Percentiles rank a stretch among this genome's conserved stretches.
phyloP scores from a whole-genome alignment of 192 early-diverging fungal species.

The Irineochytrium annulatum region DNA sequence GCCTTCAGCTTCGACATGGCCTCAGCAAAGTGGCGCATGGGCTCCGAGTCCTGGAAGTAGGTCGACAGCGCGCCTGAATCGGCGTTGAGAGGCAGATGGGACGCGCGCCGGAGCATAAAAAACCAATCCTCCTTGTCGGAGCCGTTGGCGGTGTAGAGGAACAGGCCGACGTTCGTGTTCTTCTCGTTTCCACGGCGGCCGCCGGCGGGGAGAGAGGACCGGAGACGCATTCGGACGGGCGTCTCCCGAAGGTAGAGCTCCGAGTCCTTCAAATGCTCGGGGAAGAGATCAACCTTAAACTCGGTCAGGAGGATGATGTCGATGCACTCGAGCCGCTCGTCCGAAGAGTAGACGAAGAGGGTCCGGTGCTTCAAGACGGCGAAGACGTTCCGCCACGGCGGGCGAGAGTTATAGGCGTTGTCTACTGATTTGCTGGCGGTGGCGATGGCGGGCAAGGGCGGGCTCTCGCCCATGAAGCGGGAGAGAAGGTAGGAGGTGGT shows the following conservation, averaged over 20 bases:
- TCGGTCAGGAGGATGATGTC: slow-evolving; percentile 70
- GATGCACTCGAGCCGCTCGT: slow-evolving; percentile 70
- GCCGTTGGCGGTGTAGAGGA: slow-evolving; percentile 32
- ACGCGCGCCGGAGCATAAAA: slow-evolving; percentile 72
- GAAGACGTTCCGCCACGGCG: slow-evolving; percentile 42
- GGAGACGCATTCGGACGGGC: slow-evolving; percentile 28
- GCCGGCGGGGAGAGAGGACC: neutral
- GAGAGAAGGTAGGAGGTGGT: slow-evolving; percentile 26
- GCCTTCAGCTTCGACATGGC: slow-evolving; percentile 39
- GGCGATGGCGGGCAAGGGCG: slow-evolving; percentile 15
- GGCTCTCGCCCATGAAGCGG: slow-evolving; percentile 31
- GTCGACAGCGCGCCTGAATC: slow-evolving; percentile 29
- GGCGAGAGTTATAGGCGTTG: slow-evolving; percentile 3
- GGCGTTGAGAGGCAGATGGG: slow-evolving; percentile 32
- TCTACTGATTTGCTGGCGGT: neutral
- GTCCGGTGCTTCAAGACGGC: slow-evolving; percentile 73
- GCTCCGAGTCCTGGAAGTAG: slow-evolving; percentile 30
- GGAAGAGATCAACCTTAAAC: slow-evolving; percentile 49
- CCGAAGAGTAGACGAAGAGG: slow-evolving; percentile 80
- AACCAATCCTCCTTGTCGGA: slow-evolving; percentile 90
- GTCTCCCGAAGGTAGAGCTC: slow-evolving; percentile 39
- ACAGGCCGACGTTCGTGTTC: slow-evolving; percentile 8
- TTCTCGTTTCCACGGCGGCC: neutral
- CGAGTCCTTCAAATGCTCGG: slow-evolving; percentile 19
- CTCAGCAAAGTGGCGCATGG: slow-evolving; percentile 25